phyloP scores from a whole-genome alignment of 1,139 yeast species.

The Magnusiomyces paraingens region DNA sequence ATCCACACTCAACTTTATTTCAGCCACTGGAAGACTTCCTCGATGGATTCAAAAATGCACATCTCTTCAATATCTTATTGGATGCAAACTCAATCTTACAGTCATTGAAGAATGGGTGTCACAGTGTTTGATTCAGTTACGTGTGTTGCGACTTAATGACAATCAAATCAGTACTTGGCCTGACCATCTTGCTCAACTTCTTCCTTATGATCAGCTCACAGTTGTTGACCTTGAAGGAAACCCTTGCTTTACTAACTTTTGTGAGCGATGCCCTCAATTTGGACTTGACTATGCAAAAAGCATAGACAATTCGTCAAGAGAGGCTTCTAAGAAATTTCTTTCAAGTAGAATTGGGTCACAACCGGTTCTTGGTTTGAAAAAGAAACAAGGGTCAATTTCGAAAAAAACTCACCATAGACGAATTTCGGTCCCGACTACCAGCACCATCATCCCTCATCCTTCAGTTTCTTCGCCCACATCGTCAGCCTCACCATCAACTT shows the following conservation, averaged over 20 bases:
- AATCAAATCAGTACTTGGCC: constrained; percentile 32
- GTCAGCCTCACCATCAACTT: too few relatives aligned
- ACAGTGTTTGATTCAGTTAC: constrained; percentile 21
- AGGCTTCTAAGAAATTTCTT: neutral
- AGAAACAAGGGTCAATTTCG: too few relatives aligned
- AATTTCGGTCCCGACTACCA: too few relatives aligned
- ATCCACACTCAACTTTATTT: constrained; percentile 19
- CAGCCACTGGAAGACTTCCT: constrained; percentile 29
- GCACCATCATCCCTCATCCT: too few relatives aligned
- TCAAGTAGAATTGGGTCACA: neutral
- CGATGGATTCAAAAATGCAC: constrained; percentile 26
- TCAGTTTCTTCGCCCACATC: too few relatives aligned
- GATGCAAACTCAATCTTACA: constrained; percentile 24
- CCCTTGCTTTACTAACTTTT: constrained; percentile 23
- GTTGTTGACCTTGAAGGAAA: constrained; percentile 31
- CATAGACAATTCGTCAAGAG: constrained; percentile 1
- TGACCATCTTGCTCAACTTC: constrained; percentile 25
- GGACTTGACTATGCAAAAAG: constrained; percentile 14
- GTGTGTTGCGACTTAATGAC: constrained; percentile 24
- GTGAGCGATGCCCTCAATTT: constrained; percentile 17
- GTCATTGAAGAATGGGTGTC: constrained; percentile 31
- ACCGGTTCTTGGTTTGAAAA: too few relatives aligned
- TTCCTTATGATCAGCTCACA: constrained; percentile 22
- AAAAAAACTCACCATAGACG: too few relatives aligned
- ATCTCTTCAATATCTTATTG: constrained; percentile 25